phyloP scores from a whole-genome alignment of 441 rosid species.

The Pelargonium citronellum region DNA sequence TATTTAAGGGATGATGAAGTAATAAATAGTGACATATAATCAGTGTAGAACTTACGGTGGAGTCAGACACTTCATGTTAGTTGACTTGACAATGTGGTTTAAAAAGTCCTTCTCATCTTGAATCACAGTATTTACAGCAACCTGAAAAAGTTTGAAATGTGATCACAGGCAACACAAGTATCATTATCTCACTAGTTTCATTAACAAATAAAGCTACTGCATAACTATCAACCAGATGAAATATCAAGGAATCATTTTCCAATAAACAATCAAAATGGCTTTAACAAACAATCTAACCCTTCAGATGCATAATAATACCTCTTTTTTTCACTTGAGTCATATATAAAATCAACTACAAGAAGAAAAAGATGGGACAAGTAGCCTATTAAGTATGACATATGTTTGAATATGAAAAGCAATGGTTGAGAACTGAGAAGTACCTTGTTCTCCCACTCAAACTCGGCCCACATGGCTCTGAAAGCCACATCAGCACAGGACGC shows the following conservation, averaged over 20 bases:
- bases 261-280: neutral
- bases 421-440: constrained; percentile 26
- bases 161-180: too few relatives aligned
- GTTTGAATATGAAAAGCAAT: neutral
- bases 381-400: too few relatives aligned
- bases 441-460: constrained; percentile 98
- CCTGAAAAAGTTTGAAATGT: constrained; percentile 36
- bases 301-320: neutral
- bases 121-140: constrained; percentile 80
- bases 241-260: neutral
- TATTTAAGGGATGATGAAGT: neutral
- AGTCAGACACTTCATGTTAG: constrained; percentile 87
- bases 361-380: too few relatives aligned
- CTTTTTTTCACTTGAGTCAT: neutral
- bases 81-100: constrained; percentile 69
- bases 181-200: neutral
- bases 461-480: constrained; percentile 96
- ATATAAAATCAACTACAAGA: neutral
- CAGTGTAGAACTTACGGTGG: constrained; percentile 53
- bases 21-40: neutral
- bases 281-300: neutral
- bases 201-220: neutral
- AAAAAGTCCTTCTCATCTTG: constrained; percentile 74
- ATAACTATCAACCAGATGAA: neutral
- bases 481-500: constrained; percentile 76